phyloP scores from a whole-genome alignment of 495 filamentous ascomycete genomes.

The Podospora bellae-mahoneyi region DNA sequence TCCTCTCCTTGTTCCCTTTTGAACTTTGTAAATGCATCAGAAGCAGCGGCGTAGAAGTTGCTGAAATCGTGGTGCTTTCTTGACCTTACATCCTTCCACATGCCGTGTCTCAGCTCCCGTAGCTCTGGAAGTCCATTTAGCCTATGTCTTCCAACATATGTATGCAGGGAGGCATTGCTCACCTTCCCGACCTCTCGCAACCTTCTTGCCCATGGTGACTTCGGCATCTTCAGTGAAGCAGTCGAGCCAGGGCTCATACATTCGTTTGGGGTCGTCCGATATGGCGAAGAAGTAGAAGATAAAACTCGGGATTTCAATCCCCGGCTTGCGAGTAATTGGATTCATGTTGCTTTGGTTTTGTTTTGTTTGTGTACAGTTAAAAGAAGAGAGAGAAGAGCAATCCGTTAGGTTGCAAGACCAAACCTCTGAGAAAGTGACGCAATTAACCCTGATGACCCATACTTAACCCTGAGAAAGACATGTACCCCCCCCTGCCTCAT shows the following conservation, averaged over 20 bases:
- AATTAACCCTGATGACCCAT: too few species aligned
- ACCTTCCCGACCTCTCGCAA: constrained; percentile 34
- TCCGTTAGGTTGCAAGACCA: too few species aligned
- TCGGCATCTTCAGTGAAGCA: constrained; percentile 35
- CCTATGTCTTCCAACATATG: background rate
- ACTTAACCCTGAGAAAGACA: too few species aligned
- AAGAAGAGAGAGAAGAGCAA: background rate
- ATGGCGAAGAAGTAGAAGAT: constrained; percentile 37
- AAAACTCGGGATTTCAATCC: constrained; percentile 27
- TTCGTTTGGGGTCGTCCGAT: constrained; percentile 35
- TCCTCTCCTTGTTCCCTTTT: constrained; percentile 7
- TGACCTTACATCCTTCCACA: constrained; percentile 31
- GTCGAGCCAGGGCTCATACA: constrained; percentile 38
- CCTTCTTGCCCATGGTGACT: constrained; percentile 33
- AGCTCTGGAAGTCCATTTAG: constrained; percentile 22
- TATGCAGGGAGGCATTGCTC: constrained; percentile 6
- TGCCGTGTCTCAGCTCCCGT: constrained; percentile 18
- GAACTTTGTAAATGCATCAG: background rate
- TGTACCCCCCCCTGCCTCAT: too few species aligned
- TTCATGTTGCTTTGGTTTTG: background rate
- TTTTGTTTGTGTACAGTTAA: background rate
- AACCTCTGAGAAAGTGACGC: too few species aligned
- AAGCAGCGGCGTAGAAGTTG: constrained; percentile 24
- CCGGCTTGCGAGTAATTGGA: background rate
- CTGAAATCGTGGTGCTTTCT: constrained; percentile 33